Conservation (phyloP, 75 land plant species). For the Picea glauca region DNA sequence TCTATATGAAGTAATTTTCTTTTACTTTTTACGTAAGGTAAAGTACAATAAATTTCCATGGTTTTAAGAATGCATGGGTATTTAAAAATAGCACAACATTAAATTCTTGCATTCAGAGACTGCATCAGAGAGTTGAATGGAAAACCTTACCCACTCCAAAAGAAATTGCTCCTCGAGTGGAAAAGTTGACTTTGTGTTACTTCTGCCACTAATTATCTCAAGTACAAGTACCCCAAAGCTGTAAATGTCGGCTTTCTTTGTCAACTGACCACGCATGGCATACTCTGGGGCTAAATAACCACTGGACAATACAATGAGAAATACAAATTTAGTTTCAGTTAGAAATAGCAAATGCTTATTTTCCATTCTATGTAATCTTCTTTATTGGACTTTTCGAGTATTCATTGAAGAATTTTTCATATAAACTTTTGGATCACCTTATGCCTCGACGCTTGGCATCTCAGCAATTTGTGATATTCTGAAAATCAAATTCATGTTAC, state of each 20-base stretch:
- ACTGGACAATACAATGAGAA: slow-evolving; percentile 20
- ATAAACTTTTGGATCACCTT: not conserved
- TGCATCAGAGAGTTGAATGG: not conserved
- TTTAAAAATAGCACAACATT: not conserved
- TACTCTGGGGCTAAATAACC: slow-evolving; percentile 70
- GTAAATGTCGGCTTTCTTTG: slow-evolving; percentile 66
- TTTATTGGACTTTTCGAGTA: not conserved
- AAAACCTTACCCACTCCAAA: slow-evolving; percentile 46
- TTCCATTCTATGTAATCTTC: not conserved
- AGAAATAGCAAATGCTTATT: not conserved
- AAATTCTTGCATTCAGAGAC: not conserved
- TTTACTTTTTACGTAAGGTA: not conserved
- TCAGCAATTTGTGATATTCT: not conserved
- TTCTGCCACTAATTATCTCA: slow-evolving; percentile 55
- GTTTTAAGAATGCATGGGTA: not conserved
- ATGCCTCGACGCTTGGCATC: not conserved
- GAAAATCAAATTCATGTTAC: not conserved
- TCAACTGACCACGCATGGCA: slow-evolving; percentile 44
- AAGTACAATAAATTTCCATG: not conserved
- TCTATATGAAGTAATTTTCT: not conserved
- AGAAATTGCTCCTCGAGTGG: slow-evolving; percentile 26
- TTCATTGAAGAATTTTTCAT: not conserved
- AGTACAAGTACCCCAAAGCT: slow-evolving; percentile 67
- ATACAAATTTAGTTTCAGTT: slow-evolving; percentile 3
- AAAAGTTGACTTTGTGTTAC: slow-evolving; percentile 31